Evolutionary conservation across 352 stramenopile genomes (phyloP), one percentile per base, ranked within the genome.

Genomic region (Phytopythium cucurbitacearum): DNA sequence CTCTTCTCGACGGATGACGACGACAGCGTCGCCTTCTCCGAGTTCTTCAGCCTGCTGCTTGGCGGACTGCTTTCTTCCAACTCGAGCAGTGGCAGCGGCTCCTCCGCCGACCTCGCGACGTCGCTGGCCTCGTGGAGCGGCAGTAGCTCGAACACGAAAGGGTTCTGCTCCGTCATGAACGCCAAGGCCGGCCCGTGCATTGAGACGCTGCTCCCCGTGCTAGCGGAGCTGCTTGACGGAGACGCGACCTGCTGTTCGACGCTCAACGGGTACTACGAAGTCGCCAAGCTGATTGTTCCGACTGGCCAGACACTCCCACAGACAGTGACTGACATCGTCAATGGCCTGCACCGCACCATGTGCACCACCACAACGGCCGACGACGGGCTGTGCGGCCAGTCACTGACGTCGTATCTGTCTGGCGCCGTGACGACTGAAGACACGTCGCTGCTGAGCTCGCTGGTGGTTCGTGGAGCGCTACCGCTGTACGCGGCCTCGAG

Each of bases 161-260:
- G 64, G 5, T 87, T 87, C 46, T 87, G 76, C 57, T 67, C 48
- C 35, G 62, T 70, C 60, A 87, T 87, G 73, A 85, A 87, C 57
- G 48, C 48, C 0, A 48, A 73, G 43, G 71, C 78, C 7, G 69
- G 60, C 0, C 76, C 76, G 3, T 87, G 76, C 40, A 53, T 76
- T 6, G 51, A 84, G 4, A 37, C 65, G 15, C 59, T 87, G 35
- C 43, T 84, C 21, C 76, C 76, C 0, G 64, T 55, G 49, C 44
- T 87, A 10, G 43, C 85, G 34, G 33, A 60, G 10, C 54, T 85
- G 5, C 7, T 85, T 11, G 64, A 80, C 7, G 77, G 65, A 9
- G 75, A 73, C 9, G 68, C 71, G 9, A 62, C 65, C 16, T 87
- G 76, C 62, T 87, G 76, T 46, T 59, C 50, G 13, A 54, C 69